Base-by-base conservation (phyloP, 2,329 filamentous ascomycete species). In the Ophiocordyceps polyrhachis-furcata region DNA sequence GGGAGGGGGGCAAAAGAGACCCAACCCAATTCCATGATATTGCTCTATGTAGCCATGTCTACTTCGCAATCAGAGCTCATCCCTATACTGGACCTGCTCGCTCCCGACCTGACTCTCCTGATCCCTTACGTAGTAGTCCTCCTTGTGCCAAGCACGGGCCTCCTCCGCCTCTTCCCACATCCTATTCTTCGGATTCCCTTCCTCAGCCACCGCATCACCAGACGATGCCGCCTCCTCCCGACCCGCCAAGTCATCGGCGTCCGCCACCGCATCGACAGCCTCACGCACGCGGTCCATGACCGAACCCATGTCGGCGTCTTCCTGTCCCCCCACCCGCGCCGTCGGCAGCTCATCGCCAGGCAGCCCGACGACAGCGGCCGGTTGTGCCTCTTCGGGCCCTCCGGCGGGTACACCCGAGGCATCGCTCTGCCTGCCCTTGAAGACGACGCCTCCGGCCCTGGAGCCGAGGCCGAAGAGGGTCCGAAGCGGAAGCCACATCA, bases 401-500 rank as follows among this genome's bases (percentile, higher is more conserved):
- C 62, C 58, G 3, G 52, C 47, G 29, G 60, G 58, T 25, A 49
- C 56, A 14, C 52, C 58, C 52, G 54, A 45, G 12, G 53, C 48
- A 49, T 52, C 43, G 49, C 52, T 42, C 46, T 54, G 47, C 47
- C 53, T 44, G 38, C 52, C 52, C 2, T 56, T 53, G 44, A 73
- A 67, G 14, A 79, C 61, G 1, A 64, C 68, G 29, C 68, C 67
- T 20, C 81, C 61, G 3, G 79, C 63, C 15, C 69, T 68, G 47
- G 79, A 66, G 14, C 73, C 59, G 44, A 74, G 59, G 25, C 73
- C 76, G 54, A 80, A 80, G 12, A 80, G 50, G 19, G 83, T 59
- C 53, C 79, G 78, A n/a, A 89, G 53, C 1, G 89, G 89, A 46
- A 91, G 66, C 74, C 83, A 89, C 21, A 95, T 62, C 20, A 96